Evolutionary conservation across 257 asterid genomes (phyloP).

Genomic region (Scutellaria baicalensis): DNA sequence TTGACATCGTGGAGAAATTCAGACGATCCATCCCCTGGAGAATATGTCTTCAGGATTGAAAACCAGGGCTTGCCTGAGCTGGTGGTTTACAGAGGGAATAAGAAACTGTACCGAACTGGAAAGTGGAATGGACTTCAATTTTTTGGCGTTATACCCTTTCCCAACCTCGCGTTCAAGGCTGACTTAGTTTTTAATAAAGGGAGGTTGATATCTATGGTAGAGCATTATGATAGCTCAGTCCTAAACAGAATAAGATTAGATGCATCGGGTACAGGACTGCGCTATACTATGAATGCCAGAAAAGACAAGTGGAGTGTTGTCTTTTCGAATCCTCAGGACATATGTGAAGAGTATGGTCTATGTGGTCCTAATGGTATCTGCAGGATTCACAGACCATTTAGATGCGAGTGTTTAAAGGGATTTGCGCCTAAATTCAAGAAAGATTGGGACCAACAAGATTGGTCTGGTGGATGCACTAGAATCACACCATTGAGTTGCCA

Average conservation of each 20-base stretch:
- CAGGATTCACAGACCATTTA: not conserved
- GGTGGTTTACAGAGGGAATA: not conserved
- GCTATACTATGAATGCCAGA: conserved; percentile 4
- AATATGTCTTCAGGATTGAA: conserved; percentile 10
- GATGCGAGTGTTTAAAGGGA: conserved; percentile 15
- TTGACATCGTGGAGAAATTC: too few species aligned
- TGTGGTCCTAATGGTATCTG: conserved; percentile 29
- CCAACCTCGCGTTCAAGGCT: not conserved
- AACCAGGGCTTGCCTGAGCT: conserved; percentile 16
- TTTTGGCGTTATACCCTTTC: not conserved
- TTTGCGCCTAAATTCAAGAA: not conserved
- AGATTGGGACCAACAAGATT: conserved; percentile 13
- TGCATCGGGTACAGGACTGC: not conserved
- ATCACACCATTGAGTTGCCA: too few species aligned
- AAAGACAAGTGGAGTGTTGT: conserved; percentile 17
- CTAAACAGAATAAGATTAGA: not conserved
- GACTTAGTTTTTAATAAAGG: not conserved
- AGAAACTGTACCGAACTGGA: conserved; percentile 15
- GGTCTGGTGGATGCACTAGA: conserved; percentile 25
- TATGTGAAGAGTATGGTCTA: conserved; percentile 13
- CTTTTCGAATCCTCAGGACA: not conserved
- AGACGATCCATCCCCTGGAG: conserved; percentile 38
- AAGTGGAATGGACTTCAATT: conserved; percentile 30
- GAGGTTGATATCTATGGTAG: not conserved
- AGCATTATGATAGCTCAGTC: conserved; percentile 7